Conservation (phyloP, 1,284 basidiomycete genomes). For the Melampsora americana region DNA sequence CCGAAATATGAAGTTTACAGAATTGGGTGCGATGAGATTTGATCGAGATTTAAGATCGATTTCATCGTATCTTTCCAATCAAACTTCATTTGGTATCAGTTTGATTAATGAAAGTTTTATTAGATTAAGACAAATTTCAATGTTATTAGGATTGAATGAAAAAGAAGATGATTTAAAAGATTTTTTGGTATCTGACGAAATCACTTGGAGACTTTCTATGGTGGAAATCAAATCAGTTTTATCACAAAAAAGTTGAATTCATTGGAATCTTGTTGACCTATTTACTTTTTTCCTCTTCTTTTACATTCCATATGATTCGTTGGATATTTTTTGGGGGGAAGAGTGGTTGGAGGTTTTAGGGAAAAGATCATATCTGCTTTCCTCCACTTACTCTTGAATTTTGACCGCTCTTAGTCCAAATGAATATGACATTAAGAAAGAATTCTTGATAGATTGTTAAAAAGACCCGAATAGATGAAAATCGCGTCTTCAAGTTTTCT, state of each 20-base stretch:
- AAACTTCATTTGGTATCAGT: conserved; percentile 74
- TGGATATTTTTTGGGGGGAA: too few relatives aligned
- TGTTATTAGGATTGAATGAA: conserved; percentile 60
- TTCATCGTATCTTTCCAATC: conserved; percentile 74
- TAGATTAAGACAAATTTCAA: conserved; percentile 87
- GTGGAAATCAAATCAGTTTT: conserved; percentile 72
- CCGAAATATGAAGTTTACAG: conserved; percentile 72
- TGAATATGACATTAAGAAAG: too few relatives aligned
- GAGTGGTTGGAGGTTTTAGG: too few relatives aligned
- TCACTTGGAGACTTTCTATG: conserved; percentile 76
- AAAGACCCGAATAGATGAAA: too few relatives aligned
- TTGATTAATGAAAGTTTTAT: conserved; percentile 80
- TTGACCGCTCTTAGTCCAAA: too few relatives aligned
- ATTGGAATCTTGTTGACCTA: too few relatives aligned
- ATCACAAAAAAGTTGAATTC: conserved; percentile 50
- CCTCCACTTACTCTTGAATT: too few relatives aligned
- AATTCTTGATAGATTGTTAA: too few relatives aligned
- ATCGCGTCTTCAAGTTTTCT: too few relatives aligned
- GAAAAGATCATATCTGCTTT: too few relatives aligned
- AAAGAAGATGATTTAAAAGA: conserved; percentile 87
- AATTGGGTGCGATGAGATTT: conserved; percentile 95
- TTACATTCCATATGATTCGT: too few relatives aligned
- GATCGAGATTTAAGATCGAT: conserved; percentile 87
- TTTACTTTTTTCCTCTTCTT: too few relatives aligned
- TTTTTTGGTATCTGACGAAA: conserved; percentile 86